Evolutionary conservation across 176 grass and related monocot species (phyloP), one percentile per base, ranked within the genome.

Genomic region (Musa beccarii): DNA sequence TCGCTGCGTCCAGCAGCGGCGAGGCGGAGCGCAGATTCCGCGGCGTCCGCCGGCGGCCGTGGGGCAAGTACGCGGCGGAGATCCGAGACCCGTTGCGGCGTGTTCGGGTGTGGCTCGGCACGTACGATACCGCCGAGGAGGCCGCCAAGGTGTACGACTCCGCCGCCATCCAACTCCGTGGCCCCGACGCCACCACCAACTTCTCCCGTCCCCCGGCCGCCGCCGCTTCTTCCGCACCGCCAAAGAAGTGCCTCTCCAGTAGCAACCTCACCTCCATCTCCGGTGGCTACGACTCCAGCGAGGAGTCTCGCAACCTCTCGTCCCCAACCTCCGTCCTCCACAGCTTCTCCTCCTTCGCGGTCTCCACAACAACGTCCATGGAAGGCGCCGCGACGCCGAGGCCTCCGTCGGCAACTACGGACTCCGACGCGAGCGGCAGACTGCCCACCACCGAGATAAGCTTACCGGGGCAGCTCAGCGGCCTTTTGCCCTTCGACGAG

Each of bases 41-140:
- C 3, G 93, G 93, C 51, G 93, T 97, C 2, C 78, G 93, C 10
- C 68, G 80, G 16, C 88, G 93, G 29, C 93, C 93, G 1, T 97
- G 93, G 93, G 93, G 93, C 50, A 97, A 93, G 83, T 97, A 93
- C 74, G 93, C 93, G 17, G 93, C 93, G 82, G 93, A 97, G 88
- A 97, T 97, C 72, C 87, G 93, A 12, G 93, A 97, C 84, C 94
- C 94, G 11, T 75, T 78, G 79, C 75, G 86, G 2, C 90, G 88
- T 24, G 85, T 97, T 2, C 86, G 94, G 0, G 86, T 97, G 3
- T 97, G 94, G 94, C 94, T 97, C 0, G 94, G 94, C 63, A 97
- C 94, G 17, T 97, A 88, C 76, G 84, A 97, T 78, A 93, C 94
- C 0, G 94, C 93, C 4, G 90, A 93, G 84, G 93, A 97, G 79